A percentile compares a stretch with the other conserved stretches of the same genome.
These are phyloP conservation scores for Streptanthus diversifolius DNA, from an alignment of 345 rosid species.

Conservation along the genomic window DNA sequence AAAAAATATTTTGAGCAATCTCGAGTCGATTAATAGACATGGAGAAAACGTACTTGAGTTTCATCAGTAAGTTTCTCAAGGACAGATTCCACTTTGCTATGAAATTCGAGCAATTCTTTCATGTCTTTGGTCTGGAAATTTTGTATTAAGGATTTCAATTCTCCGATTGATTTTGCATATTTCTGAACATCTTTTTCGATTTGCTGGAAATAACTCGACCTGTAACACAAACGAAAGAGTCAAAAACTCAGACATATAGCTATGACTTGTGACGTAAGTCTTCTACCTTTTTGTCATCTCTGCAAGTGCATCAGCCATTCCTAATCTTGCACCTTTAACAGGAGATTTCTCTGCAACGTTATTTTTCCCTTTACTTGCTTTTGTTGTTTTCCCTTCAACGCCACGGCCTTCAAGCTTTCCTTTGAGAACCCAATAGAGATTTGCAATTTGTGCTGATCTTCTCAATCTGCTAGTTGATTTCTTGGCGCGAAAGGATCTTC, in stretches of 20 bases:
- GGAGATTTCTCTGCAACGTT: slow-evolving; percentile 28
- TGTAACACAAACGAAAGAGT: slow-evolving; percentile 4
- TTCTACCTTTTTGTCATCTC: slow-evolving; percentile 61
- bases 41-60: slow-evolving; percentile 43
- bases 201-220: slow-evolving; percentile 66
- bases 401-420: slow-evolving; percentile 59
- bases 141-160: slow-evolving; percentile 43
- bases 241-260: not conserved
- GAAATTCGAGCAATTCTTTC: slow-evolving; percentile 53
- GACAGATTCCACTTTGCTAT: slow-evolving; percentile 42
- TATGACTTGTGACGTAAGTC: slow-evolving; percentile 18
- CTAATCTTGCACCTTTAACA: slow-evolving; percentile 43
- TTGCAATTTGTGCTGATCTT: slow-evolving; percentile 57
- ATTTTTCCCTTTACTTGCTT: slow-evolving; percentile 27
- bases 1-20: not conserved
- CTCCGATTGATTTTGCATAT: slow-evolving; percentile 39
- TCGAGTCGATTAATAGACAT: not conserved
- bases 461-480: slow-evolving; percentile 51
- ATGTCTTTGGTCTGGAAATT: slow-evolving; percentile 52
- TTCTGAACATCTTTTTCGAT: slow-evolving; percentile 60
- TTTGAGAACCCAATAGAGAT: slow-evolving; percentile 49
- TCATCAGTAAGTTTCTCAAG: slow-evolving; percentile 61
- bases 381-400: slow-evolving; percentile 14
- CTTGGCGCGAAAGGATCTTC: slow-evolving; percentile 44
- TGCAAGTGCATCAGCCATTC: slow-evolving; percentile 72